phyloP scores from a whole-genome alignment of 2,329 filamentous ascomycete species.

The Didymella glomerata region DNA sequence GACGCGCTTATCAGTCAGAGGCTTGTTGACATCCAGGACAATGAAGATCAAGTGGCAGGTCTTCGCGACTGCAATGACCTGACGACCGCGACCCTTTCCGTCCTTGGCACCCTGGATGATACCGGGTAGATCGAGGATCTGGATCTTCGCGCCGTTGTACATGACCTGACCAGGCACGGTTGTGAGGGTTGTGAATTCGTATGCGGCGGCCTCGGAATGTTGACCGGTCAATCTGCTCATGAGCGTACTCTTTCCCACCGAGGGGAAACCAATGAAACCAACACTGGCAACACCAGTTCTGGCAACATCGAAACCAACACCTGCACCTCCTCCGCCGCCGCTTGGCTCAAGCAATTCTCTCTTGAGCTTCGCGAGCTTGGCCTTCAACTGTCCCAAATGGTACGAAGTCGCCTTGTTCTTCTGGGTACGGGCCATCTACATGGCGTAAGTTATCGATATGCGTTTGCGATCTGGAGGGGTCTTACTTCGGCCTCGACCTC shows the following conservation, averaged over 20 bases:
- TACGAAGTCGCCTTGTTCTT: conserved; percentile 97
- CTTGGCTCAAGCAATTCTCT: conserved; percentile 89
- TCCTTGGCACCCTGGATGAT: conserved; percentile 99
- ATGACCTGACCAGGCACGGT: conserved; percentile 95
- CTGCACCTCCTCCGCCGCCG: conserved; percentile 81
- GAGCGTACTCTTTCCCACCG: conserved; percentile 96
- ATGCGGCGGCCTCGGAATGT: conserved; percentile 95
- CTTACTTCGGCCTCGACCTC: conserved; percentile 91
- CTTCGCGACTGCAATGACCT: conserved; percentile 98
- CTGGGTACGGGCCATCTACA: conserved; percentile 91
- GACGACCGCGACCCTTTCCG: conserved; percentile 93
- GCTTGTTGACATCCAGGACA: conserved; percentile 97
- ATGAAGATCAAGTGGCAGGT: conserved; percentile 99
- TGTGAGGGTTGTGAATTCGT: conserved; percentile 98
- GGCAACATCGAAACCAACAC: conserved; percentile 94
- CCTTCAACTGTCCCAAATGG: conserved; percentile 92
- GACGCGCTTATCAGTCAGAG: conserved; percentile 92
- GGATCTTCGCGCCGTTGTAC: conserved; percentile 96
- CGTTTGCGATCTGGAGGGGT: conserved; percentile 43
- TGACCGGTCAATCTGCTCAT: conserved; percentile 95
- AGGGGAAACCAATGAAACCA: conserved; percentile 97
- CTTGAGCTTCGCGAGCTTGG: conserved; percentile 97
- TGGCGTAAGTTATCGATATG: conserved; percentile 35
- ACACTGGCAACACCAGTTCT: conserved; percentile 97
- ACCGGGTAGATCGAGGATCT: conserved; percentile 97